Evolutionary conservation across 192 early-diverging fungal genomes (phyloP).

Genomic region (Phlyctochytrium arcticum): DNA sequence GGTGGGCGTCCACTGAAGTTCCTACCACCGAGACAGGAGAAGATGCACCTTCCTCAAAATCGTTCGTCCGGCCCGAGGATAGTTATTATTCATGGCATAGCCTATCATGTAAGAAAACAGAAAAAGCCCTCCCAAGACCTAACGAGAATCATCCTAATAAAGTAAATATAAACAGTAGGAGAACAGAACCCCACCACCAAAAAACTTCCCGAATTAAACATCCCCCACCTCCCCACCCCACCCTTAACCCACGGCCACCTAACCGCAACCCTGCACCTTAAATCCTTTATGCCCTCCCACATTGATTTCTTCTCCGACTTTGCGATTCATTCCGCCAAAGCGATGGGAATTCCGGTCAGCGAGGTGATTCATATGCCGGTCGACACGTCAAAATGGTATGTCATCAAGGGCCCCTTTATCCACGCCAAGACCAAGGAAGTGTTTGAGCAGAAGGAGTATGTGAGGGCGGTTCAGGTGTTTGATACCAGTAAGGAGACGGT

Average conservation of each 20-base stretch:
- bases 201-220: no score
- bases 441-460: slow-evolving; percentile 89
- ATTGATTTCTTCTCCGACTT: slow-evolving; percentile 87
- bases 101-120: no score
- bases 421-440: slow-evolving; percentile 95
- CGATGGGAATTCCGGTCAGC: slow-evolving; percentile 68
- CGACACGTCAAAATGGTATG: slow-evolving; percentile 74
- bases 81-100: no score
- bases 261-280: slow-evolving; percentile 73
- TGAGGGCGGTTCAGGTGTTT: slow-evolving; percentile 73
- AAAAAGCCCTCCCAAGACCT: no score
- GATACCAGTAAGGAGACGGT: slow-evolving; percentile 73
- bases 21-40: no score
- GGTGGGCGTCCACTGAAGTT: no score
- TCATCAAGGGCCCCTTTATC: slow-evolving; percentile 89
- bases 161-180: no score
- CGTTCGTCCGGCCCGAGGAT: no score
- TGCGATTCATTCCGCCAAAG: slow-evolving; percentile 72
- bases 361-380: slow-evolving; percentile 68
- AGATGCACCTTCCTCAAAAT: no score
- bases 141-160: no score
- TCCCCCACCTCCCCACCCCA: slow-evolving; percentile 27
- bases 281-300: slow-evolving; percentile 75
- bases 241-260: slow-evolving; percentile 62
- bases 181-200: no score